Evolutionary conservation across 2,329 filamentous ascomycete genomes (phyloP).

Genomic region (Aspergillaceae sp.): DNA sequence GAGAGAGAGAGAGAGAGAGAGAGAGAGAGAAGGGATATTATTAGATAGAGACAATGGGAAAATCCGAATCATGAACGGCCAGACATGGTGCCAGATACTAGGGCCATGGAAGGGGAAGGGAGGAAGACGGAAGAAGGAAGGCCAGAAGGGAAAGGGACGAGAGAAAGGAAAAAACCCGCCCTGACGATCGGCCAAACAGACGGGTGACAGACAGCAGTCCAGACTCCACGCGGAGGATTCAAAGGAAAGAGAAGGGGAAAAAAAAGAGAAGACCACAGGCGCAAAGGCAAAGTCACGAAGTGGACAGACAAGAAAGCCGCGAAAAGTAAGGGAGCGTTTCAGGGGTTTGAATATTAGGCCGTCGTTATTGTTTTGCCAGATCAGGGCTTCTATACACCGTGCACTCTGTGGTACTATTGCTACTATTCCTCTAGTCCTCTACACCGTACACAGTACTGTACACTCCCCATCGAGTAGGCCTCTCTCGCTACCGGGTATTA

Average conservation of each 20-base stretch:
- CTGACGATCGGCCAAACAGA: constrained; percentile 11
- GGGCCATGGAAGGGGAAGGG: background rate
- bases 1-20: constrained; percentile 1
- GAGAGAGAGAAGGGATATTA: constrained; percentile 7
- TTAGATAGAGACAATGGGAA: background rate
- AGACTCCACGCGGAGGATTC: background rate
- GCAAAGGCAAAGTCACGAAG: no score
- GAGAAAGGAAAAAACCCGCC: constrained; percentile 5
- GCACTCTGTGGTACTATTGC: no score
- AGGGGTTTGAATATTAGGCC: background rate
- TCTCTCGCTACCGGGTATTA: no score
- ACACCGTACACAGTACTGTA: background rate
- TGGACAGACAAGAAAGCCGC: no score
- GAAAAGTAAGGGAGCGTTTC: background rate
- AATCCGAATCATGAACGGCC: background rate
- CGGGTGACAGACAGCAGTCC: background rate
- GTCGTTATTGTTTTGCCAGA: no score
- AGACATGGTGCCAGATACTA: background rate
- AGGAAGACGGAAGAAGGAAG: constrained; percentile 1
- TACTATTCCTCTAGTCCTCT: background rate
- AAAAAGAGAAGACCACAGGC: background rate
- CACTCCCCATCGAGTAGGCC: background rate
- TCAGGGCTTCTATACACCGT: no score
- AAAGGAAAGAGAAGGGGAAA: background rate
- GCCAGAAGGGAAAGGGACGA: constrained; percentile 1